Conservation (phyloP, 2,329 filamentous ascomycete genomes). For the Fonsecaea nubica region DNA sequence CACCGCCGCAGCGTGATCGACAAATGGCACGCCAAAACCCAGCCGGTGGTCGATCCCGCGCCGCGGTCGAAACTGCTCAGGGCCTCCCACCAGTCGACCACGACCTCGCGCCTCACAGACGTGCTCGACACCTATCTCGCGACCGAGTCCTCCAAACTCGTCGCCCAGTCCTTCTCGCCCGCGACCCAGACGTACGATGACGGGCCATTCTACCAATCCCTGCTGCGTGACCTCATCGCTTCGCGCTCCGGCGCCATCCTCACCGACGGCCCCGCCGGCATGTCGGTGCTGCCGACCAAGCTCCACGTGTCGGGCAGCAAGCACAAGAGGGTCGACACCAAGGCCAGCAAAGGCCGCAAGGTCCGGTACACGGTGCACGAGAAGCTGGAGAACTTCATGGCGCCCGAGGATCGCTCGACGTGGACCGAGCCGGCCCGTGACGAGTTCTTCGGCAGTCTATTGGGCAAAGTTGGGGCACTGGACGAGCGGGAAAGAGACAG, state of each 20-base stretch:
- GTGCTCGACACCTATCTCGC: slow-evolving; percentile 55
- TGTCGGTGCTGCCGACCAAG: slow-evolving; percentile 49
- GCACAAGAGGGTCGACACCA: slow-evolving; percentile 85
- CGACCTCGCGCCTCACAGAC: slow-evolving; percentile 55
- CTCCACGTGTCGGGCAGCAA: slow-evolving; percentile 53
- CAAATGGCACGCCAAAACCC: slow-evolving; percentile 87
- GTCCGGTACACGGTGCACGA: slow-evolving; percentile 94
- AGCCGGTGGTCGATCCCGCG: slow-evolving; percentile 61
- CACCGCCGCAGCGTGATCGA: slow-evolving; percentile 77
- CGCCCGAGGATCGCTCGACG: slow-evolving; percentile 71
- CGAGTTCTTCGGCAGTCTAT: slow-evolving; percentile 73
- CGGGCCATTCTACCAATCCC: slow-evolving; percentile 88
- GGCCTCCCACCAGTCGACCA: slow-evolving; percentile 50
- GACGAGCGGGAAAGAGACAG: slow-evolving; percentile 61
- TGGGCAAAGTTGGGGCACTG: slow-evolving; percentile 73
- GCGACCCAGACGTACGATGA: slow-evolving; percentile 82
- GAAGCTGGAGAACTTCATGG: slow-evolving; percentile 98
- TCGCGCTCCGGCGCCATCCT: slow-evolving; percentile 65
- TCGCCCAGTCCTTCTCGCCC: slow-evolving; percentile 25
- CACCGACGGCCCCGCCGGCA: slow-evolving; percentile 48
- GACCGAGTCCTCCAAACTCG: slow-evolving; percentile 47
- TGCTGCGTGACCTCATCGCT: slow-evolving; percentile 92
- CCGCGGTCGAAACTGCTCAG: slow-evolving; percentile 67
- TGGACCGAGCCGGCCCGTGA: slow-evolving; percentile 86
- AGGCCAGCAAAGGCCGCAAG: slow-evolving; percentile 93